phyloP scores from a whole-genome alignment of 2,329 filamentous ascomycete genomes.

The Aspergillus sp. region DNA sequence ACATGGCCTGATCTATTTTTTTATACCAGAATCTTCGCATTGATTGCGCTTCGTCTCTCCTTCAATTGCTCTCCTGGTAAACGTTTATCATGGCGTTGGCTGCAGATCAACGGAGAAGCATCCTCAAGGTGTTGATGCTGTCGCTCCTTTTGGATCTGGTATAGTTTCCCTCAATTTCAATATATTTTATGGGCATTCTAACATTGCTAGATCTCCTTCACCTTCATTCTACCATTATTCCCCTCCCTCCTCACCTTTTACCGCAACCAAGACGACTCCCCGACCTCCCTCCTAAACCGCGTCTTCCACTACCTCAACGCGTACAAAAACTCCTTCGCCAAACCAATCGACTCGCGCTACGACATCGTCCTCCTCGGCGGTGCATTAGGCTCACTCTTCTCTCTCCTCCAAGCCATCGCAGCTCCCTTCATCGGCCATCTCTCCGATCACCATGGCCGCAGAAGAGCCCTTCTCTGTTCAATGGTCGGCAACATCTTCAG shows the following conservation, averaged over 20 bases:
- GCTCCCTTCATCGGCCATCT: conserved; percentile 85
- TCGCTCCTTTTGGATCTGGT: conserved; percentile 87
- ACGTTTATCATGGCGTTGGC: conserved; percentile 27
- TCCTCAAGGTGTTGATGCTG: conserved; percentile 79
- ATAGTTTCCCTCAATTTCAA: conserved; percentile 26
- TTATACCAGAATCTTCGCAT: not conserved
- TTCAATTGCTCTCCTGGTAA: not conserved
- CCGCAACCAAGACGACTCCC: conserved; percentile 64
- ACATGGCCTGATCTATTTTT: conserved; percentile 7
- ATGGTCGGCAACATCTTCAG: conserved; percentile 92
- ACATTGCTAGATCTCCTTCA: conserved; percentile 76
- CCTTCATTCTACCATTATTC: conserved; percentile 94
- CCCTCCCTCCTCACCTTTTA: conserved; percentile 95
- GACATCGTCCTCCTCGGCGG: conserved; percentile 94
- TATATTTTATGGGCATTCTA: not conserved
- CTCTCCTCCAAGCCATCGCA: conserved; percentile 82
- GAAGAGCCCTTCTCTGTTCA: conserved; percentile 78
- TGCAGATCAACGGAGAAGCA: conserved; percentile 60
- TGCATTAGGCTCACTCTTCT: conserved; percentile 88
- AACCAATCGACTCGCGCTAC: conserved; percentile 90
- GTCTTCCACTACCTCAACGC: conserved; percentile 79
- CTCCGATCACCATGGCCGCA: conserved; percentile 80
- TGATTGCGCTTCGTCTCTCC: not conserved
- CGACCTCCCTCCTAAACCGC: conserved; percentile 64
- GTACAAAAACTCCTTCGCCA: conserved; percentile 89